Conservation (phyloP, 345 rosid species). For the Eucalyptus pauciflora region DNA sequence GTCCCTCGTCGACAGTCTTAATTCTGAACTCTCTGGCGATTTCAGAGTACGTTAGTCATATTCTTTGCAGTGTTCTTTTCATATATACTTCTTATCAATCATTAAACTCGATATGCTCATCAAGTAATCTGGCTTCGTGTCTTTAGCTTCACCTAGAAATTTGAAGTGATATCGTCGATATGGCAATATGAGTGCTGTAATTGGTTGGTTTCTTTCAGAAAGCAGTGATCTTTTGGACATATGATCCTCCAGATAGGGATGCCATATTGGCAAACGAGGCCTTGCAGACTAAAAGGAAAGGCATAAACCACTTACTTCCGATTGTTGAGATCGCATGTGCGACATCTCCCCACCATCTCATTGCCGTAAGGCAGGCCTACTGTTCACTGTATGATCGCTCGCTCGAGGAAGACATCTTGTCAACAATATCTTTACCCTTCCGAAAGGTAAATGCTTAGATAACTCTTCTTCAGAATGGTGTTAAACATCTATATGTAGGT, state of each 20-base stretch:
- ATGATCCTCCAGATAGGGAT: constrained; percentile 80
- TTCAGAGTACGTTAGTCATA: constrained; percentile 29
- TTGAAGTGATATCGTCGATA: neutral
- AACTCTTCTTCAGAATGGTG: neutral
- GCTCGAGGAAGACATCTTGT: constrained; percentile 66
- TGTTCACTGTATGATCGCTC: constrained; percentile 54
- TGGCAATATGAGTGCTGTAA: neutral
- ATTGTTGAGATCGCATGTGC: constrained; percentile 79
- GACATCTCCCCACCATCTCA: constrained; percentile 59
- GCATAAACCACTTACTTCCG: constrained; percentile 31
- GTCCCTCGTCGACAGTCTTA: constrained; percentile 46
- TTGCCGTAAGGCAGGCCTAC: constrained; percentile 65
- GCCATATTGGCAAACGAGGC: constrained; percentile 59
- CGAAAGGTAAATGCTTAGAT: constrained; percentile 40
- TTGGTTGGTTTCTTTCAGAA: constrained; percentile 25
- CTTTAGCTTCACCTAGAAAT: neutral
- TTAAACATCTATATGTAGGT: neutral
- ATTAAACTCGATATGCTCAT: neutral
- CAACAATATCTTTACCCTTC: constrained; percentile 27
- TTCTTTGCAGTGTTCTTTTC: neutral
- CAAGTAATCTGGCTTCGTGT: neutral
- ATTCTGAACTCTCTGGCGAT: constrained; percentile 74
- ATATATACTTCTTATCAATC: neutral
- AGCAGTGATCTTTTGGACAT: constrained; percentile 61
- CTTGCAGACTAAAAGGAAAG: constrained; percentile 25